phyloP scores from a whole-genome alignment of 2,329 filamentous ascomycete species.

The Aspergillus chevalieri region DNA sequence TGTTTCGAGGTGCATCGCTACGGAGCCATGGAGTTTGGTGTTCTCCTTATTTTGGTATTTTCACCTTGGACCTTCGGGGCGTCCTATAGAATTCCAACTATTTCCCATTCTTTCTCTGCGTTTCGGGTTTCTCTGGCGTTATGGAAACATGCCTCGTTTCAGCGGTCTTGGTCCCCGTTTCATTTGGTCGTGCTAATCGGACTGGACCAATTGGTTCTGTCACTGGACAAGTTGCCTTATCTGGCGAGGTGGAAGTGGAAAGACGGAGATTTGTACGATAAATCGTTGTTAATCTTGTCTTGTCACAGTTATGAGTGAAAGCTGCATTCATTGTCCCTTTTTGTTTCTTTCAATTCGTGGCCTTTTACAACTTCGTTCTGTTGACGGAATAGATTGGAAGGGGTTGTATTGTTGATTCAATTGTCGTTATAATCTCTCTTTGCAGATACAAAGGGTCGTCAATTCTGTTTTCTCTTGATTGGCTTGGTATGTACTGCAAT shows the following conservation, averaged over 20 bases:
- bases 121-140: neutral
- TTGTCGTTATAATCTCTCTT: too few species aligned
- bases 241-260: neutral
- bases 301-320: neutral
- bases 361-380: too few species aligned
- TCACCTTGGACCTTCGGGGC: too few species aligned
- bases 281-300: neutral
- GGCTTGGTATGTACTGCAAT: too few species aligned
- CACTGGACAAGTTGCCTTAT: neutral
- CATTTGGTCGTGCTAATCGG: too few species aligned
- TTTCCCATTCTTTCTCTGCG: neutral
- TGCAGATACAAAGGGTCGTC: too few species aligned
- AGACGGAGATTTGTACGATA: neutral
- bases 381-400: too few species aligned
- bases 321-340: neutral
- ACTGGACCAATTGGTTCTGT: neutral
- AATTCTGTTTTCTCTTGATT: too few species aligned
- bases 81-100: too few species aligned
- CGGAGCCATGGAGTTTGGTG: neutral
- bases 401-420: too few species aligned
- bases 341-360: neutral
- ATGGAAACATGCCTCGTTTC: too few species aligned
- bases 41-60: neutral
- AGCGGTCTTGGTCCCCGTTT: too few species aligned
- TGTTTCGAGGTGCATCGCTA: conserved; percentile 2